Base-by-base conservation (phyloP, 106 monocot genomes). In the Dioscorea dumetorum region DNA sequence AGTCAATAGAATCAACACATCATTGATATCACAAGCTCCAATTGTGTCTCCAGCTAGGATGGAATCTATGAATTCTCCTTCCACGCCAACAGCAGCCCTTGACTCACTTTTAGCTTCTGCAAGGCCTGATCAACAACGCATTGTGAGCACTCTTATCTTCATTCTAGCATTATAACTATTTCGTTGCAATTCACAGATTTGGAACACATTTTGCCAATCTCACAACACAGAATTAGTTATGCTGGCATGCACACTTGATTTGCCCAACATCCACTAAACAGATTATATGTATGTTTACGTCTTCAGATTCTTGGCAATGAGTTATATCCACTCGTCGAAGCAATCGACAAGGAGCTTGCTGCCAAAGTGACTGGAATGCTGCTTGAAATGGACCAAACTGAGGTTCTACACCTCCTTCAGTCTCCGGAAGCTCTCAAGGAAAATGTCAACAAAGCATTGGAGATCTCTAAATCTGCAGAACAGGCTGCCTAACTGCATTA, bases 291-390 rank as follows among this genome's bases (percentile, higher is more conserved):
- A 23, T 4, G 13, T 54, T 8, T 77, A 13, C 23, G 33, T 61
- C n/a, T 78, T 60, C 76, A 84, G 88, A 85, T 90, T 35, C 75
- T 90, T 4, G 90, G 90, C 9, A 79, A 80, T 50, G 76, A 79
- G 33, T 23, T 89, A 18, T 89, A 68, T 61, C 85, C 85, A 7
- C 77, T 90, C 15, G 85, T 90, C 21, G 77, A 80, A 70, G 56
- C 66, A n/a, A 63, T 90, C 0, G 89, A 85, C 33, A 60, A 24
- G 12, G 75, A 75, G 3, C 9, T 80, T 33, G 82, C 75, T 8
- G 77, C 72, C 16, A 89, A 89, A 59, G 77, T 89, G 49, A 89
- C 89, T 21, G 89, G 85, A 33, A 86, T 86, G 85, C 78, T 86
- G 48, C 79, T 86, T 0, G 85, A 86, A 72, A 82, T 86, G 88